Evolutionary conservation across 345 rosid genomes (phyloP), one percentile per base, ranked within the genome.

Genomic region (Hirschfeldia incana): DNA sequence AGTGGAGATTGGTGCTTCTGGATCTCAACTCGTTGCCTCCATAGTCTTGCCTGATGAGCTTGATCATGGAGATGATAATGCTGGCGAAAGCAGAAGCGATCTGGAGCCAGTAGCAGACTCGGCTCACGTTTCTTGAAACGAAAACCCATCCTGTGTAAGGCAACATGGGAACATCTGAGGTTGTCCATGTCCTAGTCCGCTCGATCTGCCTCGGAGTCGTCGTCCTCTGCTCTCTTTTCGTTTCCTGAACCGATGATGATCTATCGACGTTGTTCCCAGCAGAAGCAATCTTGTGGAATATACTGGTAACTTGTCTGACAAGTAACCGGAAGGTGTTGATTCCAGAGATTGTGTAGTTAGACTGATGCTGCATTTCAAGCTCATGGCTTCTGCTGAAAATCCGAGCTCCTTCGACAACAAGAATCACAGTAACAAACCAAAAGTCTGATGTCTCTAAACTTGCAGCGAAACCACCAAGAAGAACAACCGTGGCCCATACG

Each of bases 401-500:
- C 16, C 97, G 80, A 21, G 98, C 85, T 37, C 97, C 95, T 79
- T 94, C 98, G 1, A 94, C 84, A 71, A 94, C 81, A 84, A 92
- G 82, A 74, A 92, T 91, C 55, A 90, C 36, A 39, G 97, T 94
- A 75, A 94, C 83, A 78, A 91, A 83, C 98, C 97, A 94, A 75
- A 94, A 94, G 80, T 94, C 97, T 27, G 92, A 81, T 58, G 83
- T 65, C 68, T 90, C 91, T 72, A 94, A 78, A 61, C 84, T 84
- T 74, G 85, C 88, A 15, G 98, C 98, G 32, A 94, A 92, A 12
- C 98, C 98, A 2, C 97, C 98, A 0, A 94, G 89, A 44, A 92
- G 97, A 80, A 94, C 97, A n/a, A 94, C 97, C 0, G 98, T 94
- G 11, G 97, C 98, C 98, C 98, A 92, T 77, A 92, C 92, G 72